These are phyloP conservation scores for Comarum palustre DNA, from an alignment of 306 rosid species.

Conservation along the genomic window DNA sequence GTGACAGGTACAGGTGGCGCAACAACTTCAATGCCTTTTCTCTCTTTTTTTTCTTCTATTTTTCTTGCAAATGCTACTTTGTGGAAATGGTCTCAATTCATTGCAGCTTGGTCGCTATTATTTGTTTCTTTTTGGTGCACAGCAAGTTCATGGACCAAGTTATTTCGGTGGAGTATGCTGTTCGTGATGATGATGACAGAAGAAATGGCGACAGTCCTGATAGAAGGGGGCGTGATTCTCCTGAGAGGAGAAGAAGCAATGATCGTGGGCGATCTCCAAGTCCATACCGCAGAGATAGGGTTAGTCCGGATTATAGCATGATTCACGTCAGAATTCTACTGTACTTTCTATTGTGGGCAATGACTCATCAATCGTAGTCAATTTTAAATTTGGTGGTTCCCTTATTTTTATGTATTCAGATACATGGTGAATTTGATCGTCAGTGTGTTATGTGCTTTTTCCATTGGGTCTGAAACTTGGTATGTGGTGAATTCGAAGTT, in stretches of 20 bases:
- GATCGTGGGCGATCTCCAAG: conserved; percentile 72
- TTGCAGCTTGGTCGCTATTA: not conserved
- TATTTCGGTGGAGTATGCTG: conserved; percentile 80
- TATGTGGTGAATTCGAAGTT: conserved; percentile 12
- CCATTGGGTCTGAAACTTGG: not conserved
- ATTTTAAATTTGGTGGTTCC: conserved; percentile 13
- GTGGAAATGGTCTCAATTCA: not conserved
- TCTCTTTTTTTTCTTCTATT: not conserved
- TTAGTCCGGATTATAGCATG: conserved; percentile 77
- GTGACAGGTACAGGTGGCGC: no score
- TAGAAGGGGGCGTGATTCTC: conserved; percentile 69
- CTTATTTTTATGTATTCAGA: conserved; percentile 23
- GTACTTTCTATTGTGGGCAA: conserved; percentile 16
- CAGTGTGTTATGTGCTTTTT: not conserved
- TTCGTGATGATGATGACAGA: conserved; percentile 70
- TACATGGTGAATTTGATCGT: conserved; percentile 26
- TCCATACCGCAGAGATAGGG: conserved; percentile 70
- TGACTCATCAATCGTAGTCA: conserved; percentile 26
- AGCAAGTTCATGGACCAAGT: conserved; percentile 83
- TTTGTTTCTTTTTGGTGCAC: conserved; percentile 31
- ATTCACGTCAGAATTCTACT: conserved; percentile 54
- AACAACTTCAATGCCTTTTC: not conserved
- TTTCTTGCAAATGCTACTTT: not conserved
- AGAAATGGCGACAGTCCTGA: conserved; percentile 75
- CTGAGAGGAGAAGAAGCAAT: conserved; percentile 59